phyloP scores from a whole-genome alignment of 306 rosid species.

The Medicago truncatula region DNA sequence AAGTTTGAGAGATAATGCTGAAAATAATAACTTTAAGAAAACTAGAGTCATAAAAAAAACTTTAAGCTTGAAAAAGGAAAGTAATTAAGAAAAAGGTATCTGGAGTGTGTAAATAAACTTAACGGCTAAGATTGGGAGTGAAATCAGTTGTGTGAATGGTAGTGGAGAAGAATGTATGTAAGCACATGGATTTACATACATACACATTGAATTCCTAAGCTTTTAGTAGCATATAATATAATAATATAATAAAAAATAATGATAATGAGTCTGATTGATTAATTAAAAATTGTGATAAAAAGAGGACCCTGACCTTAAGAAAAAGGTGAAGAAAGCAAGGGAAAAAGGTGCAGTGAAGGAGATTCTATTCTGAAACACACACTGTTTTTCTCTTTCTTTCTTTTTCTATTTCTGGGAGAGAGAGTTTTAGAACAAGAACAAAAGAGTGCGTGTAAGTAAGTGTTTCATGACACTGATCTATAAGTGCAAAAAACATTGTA shows the following conservation, averaged over 20 bases:
- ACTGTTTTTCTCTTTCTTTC: constrained; percentile 13
- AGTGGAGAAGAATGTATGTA: constrained; percentile 42
- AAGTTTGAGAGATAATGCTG: constrained; percentile 55
- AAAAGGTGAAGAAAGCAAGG: constrained; percentile 42
- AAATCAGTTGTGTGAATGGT: constrained; percentile 30
- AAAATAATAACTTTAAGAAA: constrained; percentile 32
- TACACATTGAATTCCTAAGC: constrained; percentile 12
- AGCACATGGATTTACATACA: constrained; percentile 6
- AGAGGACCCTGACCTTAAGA: constrained; percentile 45
- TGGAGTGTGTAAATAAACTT: constrained; percentile 43
- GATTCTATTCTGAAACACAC: constrained; percentile 39
- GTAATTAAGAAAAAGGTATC: constrained; percentile 28
- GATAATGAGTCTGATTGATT: neutral
- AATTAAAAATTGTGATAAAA: constrained; percentile 1
- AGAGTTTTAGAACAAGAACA: neutral
- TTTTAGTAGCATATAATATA: constrained; percentile 1
- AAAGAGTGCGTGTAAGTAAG: constrained; percentile 18
- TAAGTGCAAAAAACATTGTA: neutral
- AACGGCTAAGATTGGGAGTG: constrained; percentile 58
- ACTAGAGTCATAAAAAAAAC: neutral
- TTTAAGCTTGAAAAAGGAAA: constrained; percentile 30
- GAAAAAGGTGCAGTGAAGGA: constrained; percentile 18
- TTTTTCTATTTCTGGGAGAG: constrained; percentile 6
- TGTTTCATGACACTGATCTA: neutral
- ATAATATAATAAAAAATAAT: neutral